Evolutionary conservation across 305 asterid genomes (phyloP).

Genomic region (Fraxinus angustifolia): DNA sequence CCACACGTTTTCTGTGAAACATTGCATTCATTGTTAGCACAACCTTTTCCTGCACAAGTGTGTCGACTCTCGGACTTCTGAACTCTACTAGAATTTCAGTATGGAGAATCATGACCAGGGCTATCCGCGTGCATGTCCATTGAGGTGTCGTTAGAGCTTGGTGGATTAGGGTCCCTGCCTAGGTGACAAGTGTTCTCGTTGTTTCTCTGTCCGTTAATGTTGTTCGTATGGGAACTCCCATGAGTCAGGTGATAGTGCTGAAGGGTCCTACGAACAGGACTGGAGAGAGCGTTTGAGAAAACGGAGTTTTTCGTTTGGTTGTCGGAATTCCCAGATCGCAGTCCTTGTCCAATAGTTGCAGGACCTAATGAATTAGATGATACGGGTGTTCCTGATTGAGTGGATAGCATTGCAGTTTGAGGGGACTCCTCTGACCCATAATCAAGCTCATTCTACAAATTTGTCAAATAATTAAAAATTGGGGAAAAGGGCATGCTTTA

Average conservation of each 20-base stretch:
- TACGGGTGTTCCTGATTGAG: conserved; percentile 30
- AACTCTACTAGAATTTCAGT: conserved; percentile 15
- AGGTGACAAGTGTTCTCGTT: conserved; percentile 26
- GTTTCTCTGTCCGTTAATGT: conserved; percentile 16
- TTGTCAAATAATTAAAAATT: background rate
- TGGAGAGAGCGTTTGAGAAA: conserved; percentile 69
- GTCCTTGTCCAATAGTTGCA: conserved; percentile 34
- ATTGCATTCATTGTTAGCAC: background rate
- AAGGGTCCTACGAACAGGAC: conserved; percentile 62
- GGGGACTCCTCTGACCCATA: conserved; percentile 40
- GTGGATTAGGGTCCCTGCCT: conserved; percentile 39
- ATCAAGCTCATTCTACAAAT: conserved; percentile 50
- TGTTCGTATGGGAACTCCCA: conserved; percentile 27
- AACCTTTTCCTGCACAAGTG: background rate
- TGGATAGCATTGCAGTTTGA: conserved; percentile 26
- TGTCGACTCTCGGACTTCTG: background rate
- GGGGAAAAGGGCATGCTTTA: background rate
- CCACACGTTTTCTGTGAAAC: background rate
- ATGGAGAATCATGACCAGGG: conserved; percentile 54
- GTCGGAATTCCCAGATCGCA: conserved; percentile 26
- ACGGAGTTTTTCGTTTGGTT: conserved; percentile 23
- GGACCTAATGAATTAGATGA: conserved; percentile 36
- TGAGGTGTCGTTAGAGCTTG: conserved; percentile 43
- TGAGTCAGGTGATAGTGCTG: conserved; percentile 64
- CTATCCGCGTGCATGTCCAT: conserved; percentile 67